phyloP scores from a whole-genome alignment of 1,284 basidiomycete species.

The Microbotryum scabiosae region DNA sequence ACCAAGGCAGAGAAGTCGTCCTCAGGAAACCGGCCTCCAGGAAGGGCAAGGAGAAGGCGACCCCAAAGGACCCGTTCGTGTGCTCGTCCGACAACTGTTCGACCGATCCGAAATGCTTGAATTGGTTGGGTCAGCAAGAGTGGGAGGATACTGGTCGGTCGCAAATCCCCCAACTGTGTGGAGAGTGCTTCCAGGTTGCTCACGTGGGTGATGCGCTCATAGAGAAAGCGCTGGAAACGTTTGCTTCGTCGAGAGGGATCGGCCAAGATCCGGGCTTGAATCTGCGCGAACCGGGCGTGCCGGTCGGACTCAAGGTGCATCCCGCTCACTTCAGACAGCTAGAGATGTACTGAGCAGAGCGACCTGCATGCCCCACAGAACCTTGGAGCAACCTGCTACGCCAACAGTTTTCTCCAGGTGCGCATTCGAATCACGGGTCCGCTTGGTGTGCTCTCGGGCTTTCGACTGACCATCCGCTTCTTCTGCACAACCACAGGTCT shows the following conservation, averaged over 20 bases:
- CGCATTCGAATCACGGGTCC: constrained; percentile 7
- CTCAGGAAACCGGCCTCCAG: background rate
- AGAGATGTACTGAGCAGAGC: constrained; percentile 12
- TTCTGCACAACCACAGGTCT: constrained; percentile 45
- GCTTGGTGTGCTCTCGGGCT: background rate
- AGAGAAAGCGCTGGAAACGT: constrained; percentile 50
- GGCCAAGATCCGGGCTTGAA: constrained; percentile 48
- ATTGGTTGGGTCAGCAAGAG: constrained; percentile 68
- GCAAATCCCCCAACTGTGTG: too few species aligned
- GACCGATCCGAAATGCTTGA: constrained; percentile 69
- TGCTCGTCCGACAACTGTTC: constrained; percentile 62
- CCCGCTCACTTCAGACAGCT: background rate
- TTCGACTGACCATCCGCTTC: constrained; percentile 3
- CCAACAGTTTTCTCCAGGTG: constrained; percentile 82
- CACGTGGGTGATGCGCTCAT: background rate
- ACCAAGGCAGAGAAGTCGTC: background rate
- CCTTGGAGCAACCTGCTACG: constrained; percentile 65
- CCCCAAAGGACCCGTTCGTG: constrained; percentile 2
- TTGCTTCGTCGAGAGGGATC: constrained; percentile 50
- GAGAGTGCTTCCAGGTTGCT: background rate
- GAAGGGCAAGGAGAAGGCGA: constrained; percentile 5
- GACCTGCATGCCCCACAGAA: constrained; percentile 49
- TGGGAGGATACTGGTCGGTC: constrained; percentile 56
- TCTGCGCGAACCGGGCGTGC: constrained; percentile 50
- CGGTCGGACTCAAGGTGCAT: constrained; percentile 66